Evolutionary conservation across 805 yeast species (phyloP), one percentile per base, ranked within the genome.

Genomic region (Teunomyces barrocoloradensis): DNA sequence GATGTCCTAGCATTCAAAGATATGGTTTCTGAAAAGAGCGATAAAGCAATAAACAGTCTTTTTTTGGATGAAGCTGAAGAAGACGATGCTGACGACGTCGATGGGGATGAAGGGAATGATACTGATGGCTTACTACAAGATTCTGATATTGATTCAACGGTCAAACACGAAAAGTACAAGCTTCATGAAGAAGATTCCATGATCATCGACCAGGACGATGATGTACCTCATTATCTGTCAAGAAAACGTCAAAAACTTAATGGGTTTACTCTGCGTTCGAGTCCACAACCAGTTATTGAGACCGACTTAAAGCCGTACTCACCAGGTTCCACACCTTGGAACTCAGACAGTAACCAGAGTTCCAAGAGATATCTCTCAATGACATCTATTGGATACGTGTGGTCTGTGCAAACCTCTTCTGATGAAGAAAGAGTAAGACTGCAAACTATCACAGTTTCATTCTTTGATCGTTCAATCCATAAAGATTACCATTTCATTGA

Each of bases 401-500:
- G 95, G 81, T 74, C 89, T 0, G 94, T 88, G 10, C 77, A 79
- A 44, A 54, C 46, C 30, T 50, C 56, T 6, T 60, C 58, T 18
- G 46, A 44, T n/a, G 59, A 53, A 2, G 52, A 51, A 6, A 32
- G 25, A 17, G 38, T 42, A 25, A 49, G 46, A 12, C 72, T 81
- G 54, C 79, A 82, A 49, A 82, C 91, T 34, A 74, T 92, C n/a
- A 91, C 96, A 0, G 89, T 91, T 1, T 80, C 89, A 11, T 92
- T 94, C 59, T 89, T 89, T 59, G 97, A 92, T 61, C 74, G 85
- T 45, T 81, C 89, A 0, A 59, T 76, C 10, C 85, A 84, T 59
- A 80, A 83, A 48, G 96, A 89, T 57, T 89, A 89, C 58, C 92
- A 89, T 65, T 91, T 92, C 67, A 84, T 83, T 42, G 98, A 92